phyloP scores from a whole-genome alignment of 768 basidiomycete genomes.

The Russula lepida region DNA sequence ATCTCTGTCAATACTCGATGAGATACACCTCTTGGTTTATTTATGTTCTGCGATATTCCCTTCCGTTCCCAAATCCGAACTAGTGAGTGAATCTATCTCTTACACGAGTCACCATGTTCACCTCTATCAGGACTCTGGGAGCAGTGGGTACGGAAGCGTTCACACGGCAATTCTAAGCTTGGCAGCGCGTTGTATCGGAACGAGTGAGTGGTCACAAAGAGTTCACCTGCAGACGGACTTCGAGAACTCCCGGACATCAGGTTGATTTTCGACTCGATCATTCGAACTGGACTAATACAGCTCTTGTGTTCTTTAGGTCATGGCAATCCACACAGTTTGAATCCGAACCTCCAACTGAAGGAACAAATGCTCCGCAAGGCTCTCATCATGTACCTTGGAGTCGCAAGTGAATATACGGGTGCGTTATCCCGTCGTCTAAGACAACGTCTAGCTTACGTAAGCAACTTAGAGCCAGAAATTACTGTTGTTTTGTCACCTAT shows the following conservation, averaged over 20 bases:
- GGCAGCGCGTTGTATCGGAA: slow-evolving; percentile 61
- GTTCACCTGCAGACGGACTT: slow-evolving; percentile 58
- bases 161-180: slow-evolving; percentile 73
- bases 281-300: slow-evolving; percentile 1
- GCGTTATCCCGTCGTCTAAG: slow-evolving; percentile 11
- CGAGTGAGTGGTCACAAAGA: slow-evolving; percentile 46
- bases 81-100: slow-evolving; percentile 42
- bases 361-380: slow-evolving; percentile 53
- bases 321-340: slow-evolving; percentile 49
- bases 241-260: slow-evolving; percentile 51
- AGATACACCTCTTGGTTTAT: slow-evolving; percentile 70
- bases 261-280: slow-evolving; percentile 28
- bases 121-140: slow-evolving; percentile 40
- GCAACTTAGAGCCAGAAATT: slow-evolving; percentile 54
- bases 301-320: slow-evolving; percentile 33
- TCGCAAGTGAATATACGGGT: slow-evolving; percentile 67
- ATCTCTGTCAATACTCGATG: slow-evolving; percentile 61
- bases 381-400: slow-evolving; percentile 58
- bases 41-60: slow-evolving; percentile 63
- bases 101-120: background rate
- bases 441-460: background rate
- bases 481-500: slow-evolving; percentile 63
- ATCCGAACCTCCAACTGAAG: slow-evolving; percentile 44
- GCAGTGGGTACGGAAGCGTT: slow-evolving; percentile 76
- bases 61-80: slow-evolving; percentile 63